Percentiles rank a stretch among this genome's conserved stretches.
These are phyloP conservation scores for Chimonanthus salicifolius DNA, from an alignment of 164 flowering plant species.

Conservation along the genomic window DNA sequence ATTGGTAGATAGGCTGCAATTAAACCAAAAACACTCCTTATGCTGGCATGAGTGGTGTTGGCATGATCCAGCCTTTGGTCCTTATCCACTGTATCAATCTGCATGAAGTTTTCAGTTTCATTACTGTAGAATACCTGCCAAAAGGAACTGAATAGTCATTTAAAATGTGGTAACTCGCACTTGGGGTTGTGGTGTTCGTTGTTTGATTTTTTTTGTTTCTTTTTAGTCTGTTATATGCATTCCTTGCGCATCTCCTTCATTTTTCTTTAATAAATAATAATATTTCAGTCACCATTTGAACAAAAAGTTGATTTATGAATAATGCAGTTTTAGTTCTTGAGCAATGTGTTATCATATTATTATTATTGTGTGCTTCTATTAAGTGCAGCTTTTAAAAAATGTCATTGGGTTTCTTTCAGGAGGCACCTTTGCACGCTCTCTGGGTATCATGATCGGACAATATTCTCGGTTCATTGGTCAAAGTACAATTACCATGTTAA, in stretches of 20 bases:
- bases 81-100: not conserved
- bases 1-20: constrained; percentile 6
- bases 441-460: constrained; percentile 89
- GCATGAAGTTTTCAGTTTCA: constrained; percentile 7
- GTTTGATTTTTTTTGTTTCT: not conserved
- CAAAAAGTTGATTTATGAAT: no score
- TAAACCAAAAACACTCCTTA: not conserved
- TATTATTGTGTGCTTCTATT: not conserved
- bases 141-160: constrained; percentile 5
- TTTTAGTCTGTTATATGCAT: not conserved
- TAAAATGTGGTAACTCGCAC: not conserved
- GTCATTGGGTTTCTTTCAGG: constrained; percentile 40
- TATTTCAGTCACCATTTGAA: no score
- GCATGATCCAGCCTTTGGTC: constrained; percentile 2
- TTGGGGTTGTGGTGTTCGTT: not conserved
- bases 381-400: not conserved
- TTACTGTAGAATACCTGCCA: constrained; percentile 7
- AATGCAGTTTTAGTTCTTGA: not conserved
- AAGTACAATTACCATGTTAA: constrained; percentile 38
- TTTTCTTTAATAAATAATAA: no score
- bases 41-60: constrained; percentile 1
- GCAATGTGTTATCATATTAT: not conserved
- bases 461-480: constrained; percentile 94
- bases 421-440: constrained; percentile 72
- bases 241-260: not conserved